Conservation (phyloP, 2,329 filamentous ascomycete genomes). For the Chaetomium sp. region DNA sequence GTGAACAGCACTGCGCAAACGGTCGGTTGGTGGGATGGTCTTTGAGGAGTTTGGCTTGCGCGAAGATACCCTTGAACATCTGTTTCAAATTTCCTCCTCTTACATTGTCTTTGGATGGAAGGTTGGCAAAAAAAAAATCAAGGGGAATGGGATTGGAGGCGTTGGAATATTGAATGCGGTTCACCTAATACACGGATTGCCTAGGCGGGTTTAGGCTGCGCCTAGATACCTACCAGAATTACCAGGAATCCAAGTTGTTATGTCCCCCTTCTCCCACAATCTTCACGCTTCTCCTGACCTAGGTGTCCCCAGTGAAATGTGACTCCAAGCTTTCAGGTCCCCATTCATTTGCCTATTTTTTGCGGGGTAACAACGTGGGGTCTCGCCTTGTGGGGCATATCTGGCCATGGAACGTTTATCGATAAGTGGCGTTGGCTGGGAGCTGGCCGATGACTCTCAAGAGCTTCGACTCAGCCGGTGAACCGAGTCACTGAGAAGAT, state of each 20-base stretch:
- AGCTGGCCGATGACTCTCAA: slow-evolving; percentile 31
- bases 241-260: not conserved
- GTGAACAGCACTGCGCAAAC: not conserved
- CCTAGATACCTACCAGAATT: not conserved
- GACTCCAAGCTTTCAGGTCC: slow-evolving; percentile 1
- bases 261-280: not conserved
- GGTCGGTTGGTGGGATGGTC: not conserved
- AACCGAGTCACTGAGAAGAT: slow-evolving; percentile 15
- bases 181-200: not conserved
- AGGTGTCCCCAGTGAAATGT: not conserved
- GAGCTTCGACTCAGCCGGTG: slow-evolving; percentile 35
- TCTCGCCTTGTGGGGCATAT: slow-evolving; percentile 1
- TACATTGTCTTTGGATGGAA: not conserved
- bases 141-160: not conserved
- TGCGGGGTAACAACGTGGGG: slow-evolving; percentile 17
- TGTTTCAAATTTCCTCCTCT: not conserved
- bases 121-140: slow-evolving; percentile 14
- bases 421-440: slow-evolving; percentile 17
- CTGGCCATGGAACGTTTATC: slow-evolving; percentile 21
- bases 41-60: slow-evolving; percentile 20
- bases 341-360: slow-evolving; percentile 1
- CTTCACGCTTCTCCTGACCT: not conserved
- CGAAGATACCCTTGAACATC: slow-evolving; percentile 24
- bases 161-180: not conserved
- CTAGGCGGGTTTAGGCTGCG: too few species aligned